Base-by-base conservation (phyloP, 371 early-diverging fungal genomes). In the Funneliformis caledonium region DNA sequence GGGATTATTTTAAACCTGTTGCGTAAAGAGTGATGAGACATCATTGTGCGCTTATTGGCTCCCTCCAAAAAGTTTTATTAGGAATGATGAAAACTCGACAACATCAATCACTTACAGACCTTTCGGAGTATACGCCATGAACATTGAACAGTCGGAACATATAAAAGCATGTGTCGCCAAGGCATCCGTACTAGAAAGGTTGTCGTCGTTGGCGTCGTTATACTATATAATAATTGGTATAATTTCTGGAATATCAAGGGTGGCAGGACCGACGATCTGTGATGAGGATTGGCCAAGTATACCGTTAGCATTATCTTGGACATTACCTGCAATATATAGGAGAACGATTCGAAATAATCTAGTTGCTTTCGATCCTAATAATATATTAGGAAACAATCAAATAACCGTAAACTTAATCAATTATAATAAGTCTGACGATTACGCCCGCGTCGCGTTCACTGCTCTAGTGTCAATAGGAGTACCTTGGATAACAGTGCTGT, bases 211-310 rank as follows among this genome's bases (percentile, higher is more conserved):
- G 47, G 67, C 37, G 19, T 67, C 78, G 14, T 0, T 43, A 1
- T 78, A 64, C 22, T 78, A 67, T 19, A 48, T 67, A 16, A 12
- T 78, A 9, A 19, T 67, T 31, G 78, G 78, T 42, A 76, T 76
- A 62, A n/a, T 64, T 48, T 6, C 47, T 8, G 77, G 64, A 64
- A 22, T 76, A 42, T 16, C 11, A 0, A 42, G 62, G 42, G 64
- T 31, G 16, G 12, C n/a, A 7, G 22, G 62, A 7, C 12, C 62
- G 52, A n/a, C 0, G 1, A 4, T 19, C 6, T 76, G 77, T 16
- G 42, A 14, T 1, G 42, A 76, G 37, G 77, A 76, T 22, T 76
- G 77, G 77, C 43, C 77, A 0, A 62, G n/a, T 64, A 33, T 76
- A 0, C 61, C 77, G 0, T 76, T 76, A 48, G 4, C 48, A 47